These are phyloP conservation scores for Spathaspora arborariae DNA, from an alignment of 805 yeast species.

Conservation along the genomic window DNA sequence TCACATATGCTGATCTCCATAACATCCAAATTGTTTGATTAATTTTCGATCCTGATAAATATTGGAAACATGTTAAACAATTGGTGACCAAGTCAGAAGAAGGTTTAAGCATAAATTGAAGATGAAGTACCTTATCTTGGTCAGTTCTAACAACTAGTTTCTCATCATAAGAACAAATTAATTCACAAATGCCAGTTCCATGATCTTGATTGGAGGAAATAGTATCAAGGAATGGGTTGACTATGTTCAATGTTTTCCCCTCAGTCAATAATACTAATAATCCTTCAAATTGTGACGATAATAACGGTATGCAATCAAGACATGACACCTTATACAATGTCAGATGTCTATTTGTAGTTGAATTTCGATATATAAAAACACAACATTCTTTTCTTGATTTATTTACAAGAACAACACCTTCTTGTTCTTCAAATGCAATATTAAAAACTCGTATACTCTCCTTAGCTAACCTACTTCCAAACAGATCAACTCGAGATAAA, in stretches of 20 bases:
- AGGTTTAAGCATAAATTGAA: constrained; percentile 44
- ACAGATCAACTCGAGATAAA: constrained; percentile 55
- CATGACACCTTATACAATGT: constrained; percentile 25
- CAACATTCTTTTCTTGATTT: constrained; percentile 37
- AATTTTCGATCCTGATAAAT: constrained; percentile 54
- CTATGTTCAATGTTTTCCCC: constrained; percentile 31
- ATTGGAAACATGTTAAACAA: constrained; percentile 49
- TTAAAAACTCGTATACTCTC: constrained; percentile 32
- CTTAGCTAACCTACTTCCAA: constrained; percentile 18
- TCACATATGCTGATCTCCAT: constrained; percentile 55
- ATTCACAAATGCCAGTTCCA: constrained; percentile 14
- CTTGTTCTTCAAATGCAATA: constrained; percentile 45
- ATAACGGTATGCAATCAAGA: constrained; percentile 38
- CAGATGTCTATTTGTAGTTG: constrained; percentile 26
- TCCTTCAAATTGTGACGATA: constrained; percentile 36
- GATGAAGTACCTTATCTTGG: constrained; percentile 17
- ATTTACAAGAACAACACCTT: constrained; percentile 58
- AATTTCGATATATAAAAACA: constrained; percentile 46
- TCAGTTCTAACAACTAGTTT: constrained; percentile 21
- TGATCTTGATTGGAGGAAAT: constrained; percentile 24
- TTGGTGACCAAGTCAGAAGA: constrained; percentile 36
- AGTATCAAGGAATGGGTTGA: constrained; percentile 57
- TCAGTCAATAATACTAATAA: constrained; percentile 40
- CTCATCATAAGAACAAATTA: constrained; percentile 28
- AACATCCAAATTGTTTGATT: constrained; percentile 56